Evolutionary conservation across 805 yeast genomes (phyloP), one percentile per base, ranked within the genome.

Genomic region (Candida chauliodis): DNA sequence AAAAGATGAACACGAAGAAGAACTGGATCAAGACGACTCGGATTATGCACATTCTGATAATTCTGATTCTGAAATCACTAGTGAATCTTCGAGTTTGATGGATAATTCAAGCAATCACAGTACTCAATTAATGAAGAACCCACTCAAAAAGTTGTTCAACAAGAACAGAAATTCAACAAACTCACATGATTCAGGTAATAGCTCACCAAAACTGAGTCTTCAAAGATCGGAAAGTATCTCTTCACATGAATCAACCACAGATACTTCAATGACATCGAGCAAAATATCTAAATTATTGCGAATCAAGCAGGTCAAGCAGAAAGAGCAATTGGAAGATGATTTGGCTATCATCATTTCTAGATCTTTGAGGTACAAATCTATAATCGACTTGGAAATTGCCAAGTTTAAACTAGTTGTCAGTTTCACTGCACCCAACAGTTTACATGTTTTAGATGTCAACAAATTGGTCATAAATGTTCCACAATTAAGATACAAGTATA

Each of bases 381-480:
- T 69, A 19, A 61, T 60, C 2, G 61, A 64, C 36, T 44, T 68
- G 34, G 58, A 58, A 42, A 52, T 71, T 21, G 52, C 60, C 5
- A 49, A 55, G 30, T 49, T 68, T 30, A 55, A 56, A 16, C 37
- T 90, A 11, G 71, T 79, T 37, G 72, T 89, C 18, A 84, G 95
- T 35, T 86, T 86, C 60, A 78, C 79, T 55, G 95, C 93, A 7
- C 78, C 78, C 11, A 86, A 89, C 10, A 69, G 77, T 20, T 66
- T 76, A 49, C 77, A 82, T 47, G 61, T 91, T 40, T 73, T 86
- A 27, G 88, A 90, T 52, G 87, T 91, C 6, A 84, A 85, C 37
- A 77, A 84, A 47, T 79, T 91, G 47, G 72, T 69, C 5, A 66
- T 91, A 39, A 67, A 66, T 8, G 58, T 90, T 36, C 96, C 96